These are phyloP conservation scores for Tylopilus sp. DNA, from an alignment of 768 basidiomycete genomes.

Conservation along the genomic window DNA sequence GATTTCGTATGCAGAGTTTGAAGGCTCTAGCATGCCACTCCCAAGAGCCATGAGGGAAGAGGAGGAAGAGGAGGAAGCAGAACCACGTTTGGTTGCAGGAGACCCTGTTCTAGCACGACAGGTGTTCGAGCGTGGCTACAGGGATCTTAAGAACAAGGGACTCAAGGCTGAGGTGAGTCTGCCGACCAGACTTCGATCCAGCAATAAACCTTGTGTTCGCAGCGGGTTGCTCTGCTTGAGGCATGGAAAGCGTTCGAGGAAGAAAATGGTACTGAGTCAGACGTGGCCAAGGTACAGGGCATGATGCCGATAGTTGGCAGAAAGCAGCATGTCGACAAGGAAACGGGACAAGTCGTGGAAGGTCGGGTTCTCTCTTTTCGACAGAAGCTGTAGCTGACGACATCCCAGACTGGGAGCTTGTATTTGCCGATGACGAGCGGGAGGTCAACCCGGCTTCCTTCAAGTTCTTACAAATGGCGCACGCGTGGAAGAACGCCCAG, in stretches of 20 bases:
- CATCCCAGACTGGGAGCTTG: conserved; percentile 84
- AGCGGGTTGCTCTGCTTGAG: conserved; percentile 90
- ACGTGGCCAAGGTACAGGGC: conserved; percentile 77
- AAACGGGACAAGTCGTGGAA: conserved; percentile 84
- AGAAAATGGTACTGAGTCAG: conserved; percentile 65
- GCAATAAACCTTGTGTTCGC: conserved; percentile 4
- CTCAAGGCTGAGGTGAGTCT: conserved; percentile 82
- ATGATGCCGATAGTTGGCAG: conserved; percentile 94
- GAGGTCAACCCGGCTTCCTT: conserved; percentile 91
- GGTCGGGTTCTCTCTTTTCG: conserved; percentile 42
- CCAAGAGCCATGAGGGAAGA: conserved; percentile 65
- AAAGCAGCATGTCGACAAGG: conserved; percentile 76
- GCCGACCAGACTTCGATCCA: neutral
- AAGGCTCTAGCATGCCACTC: conserved; percentile 71
- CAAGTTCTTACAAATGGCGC: conserved; percentile 95
- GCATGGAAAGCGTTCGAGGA: conserved; percentile 96
- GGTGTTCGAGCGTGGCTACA: conserved; percentile 86
- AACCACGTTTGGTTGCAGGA: conserved; percentile 62
- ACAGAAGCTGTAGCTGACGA: neutral
- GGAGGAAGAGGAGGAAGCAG: conserved; percentile 52
- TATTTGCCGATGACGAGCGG: conserved; percentile 94
- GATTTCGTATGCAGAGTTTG: conserved; percentile 93
- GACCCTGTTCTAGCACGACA: conserved; percentile 65
- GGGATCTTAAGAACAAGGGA: conserved; percentile 73
- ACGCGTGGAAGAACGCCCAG: conserved; percentile 75